Evolutionary conservation across 2,329 filamentous ascomycete genomes (phyloP).

Genomic region (Colletotrichum shisoi): DNA sequence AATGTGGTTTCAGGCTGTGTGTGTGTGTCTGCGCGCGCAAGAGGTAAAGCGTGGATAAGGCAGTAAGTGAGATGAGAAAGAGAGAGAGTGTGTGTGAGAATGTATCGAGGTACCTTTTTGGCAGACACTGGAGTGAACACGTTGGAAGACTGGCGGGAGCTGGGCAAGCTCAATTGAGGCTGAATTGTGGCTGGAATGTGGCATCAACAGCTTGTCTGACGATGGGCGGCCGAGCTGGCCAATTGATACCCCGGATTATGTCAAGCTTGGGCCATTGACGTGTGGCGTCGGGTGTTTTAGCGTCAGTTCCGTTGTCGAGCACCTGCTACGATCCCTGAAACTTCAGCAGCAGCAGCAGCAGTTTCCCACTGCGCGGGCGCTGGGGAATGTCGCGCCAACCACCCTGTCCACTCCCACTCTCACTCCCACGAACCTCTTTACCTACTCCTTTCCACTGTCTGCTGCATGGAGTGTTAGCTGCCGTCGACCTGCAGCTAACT

Average conservation of each 20-base stretch:
- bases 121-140: constrained; percentile 35
- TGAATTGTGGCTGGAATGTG: constrained; percentile 38
- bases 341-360: constrained; percentile 31
- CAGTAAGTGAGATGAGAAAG: constrained; percentile 20
- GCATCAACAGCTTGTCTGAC: constrained; percentile 30
- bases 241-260: constrained; percentile 5
- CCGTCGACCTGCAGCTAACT: constrained; percentile 21
- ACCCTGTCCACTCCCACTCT: constrained; percentile 13
- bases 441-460: constrained; percentile 20
- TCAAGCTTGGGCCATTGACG: constrained; percentile 29
- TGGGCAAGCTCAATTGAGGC: constrained; percentile 31
- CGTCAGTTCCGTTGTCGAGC: constrained; percentile 14
- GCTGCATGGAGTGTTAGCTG: constrained; percentile 21
- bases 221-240: constrained; percentile 5
- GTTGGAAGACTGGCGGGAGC: constrained; percentile 29
- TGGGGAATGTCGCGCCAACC: constrained; percentile 14
- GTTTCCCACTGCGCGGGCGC: constrained; percentile 13
- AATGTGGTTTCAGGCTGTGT: background rate
- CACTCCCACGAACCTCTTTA: constrained; percentile 8
- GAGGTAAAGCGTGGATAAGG: background rate
- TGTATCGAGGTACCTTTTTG: constrained; percentile 30
- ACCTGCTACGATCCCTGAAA: constrained; percentile 38
- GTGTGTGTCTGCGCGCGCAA: constrained; percentile 1
- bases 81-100: background rate
- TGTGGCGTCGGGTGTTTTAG: constrained; percentile 36